Evolutionary conservation across 345 rosid species (phyloP), one percentile per base, ranked within the genome.

Genomic region (Syzygium grande): DNA sequence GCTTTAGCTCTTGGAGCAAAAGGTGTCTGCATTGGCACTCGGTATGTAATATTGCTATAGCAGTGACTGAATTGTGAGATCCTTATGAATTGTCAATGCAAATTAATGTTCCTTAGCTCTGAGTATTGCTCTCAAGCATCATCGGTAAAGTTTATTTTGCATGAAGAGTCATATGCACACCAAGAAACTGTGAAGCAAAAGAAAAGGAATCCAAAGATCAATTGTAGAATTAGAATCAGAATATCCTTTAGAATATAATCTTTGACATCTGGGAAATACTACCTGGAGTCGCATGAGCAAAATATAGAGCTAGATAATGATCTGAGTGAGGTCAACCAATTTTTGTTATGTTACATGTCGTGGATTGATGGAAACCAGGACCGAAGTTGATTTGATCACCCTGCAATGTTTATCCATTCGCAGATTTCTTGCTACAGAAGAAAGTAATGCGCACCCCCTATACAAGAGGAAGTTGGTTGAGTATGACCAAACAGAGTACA

Each of bases 1-100:
- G 96, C 98, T 51, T 92, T 97, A 93, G 95, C 97, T 52, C 97
- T 97, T 87, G 99, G 99, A 53, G 99, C 99, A 87, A 92, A 88
- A 93, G 99, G 95, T 49, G 93, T 97, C 90, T 94, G 98, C 90
- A 88, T 97, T 12, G 99, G 99, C 88, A 96, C 99, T 85, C 94
- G 99, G 98, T 95, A 88, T 85, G 92, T 16, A 29, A 38, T 53
- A 61, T 25, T 78, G 43, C 46, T 61, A 68, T 51, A 73, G 38
- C 80, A 68, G 46, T 17, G 7, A 68, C 21, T 68, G 23, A 30
- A 68, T 19, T 3, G 2, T 9, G 79, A 68, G 79, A 68, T 17
- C 46, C 80, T 7, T 34, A 65, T 15, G 43, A 65, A 65, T 30
- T 68, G 27, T 68, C 46, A 17, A 68, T 17, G 46, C 80, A 34